phyloP scores from a whole-genome alignment of 1,284 basidiomycete genomes.

The Cystobasidiaceae sp. region DNA sequence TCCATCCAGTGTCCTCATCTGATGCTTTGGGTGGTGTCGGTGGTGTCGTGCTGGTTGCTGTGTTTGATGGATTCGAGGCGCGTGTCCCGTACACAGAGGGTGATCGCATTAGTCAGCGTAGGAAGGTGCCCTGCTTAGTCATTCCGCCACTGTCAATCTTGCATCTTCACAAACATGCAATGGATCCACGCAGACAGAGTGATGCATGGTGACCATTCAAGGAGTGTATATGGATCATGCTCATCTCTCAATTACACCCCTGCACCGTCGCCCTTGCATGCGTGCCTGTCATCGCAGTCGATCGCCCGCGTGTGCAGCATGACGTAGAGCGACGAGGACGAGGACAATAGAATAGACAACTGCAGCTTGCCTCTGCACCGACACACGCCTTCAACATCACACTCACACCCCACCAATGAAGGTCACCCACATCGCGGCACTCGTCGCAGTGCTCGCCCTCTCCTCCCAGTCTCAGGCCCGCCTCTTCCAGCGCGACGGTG shows the following conservation, averaged over 20 bases:
- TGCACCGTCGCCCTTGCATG: neutral
- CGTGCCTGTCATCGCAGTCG: neutral
- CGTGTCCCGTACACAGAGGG: too few relatives aligned
- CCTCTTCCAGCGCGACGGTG: slow-evolving; percentile 25
- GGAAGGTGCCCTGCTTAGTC: too few relatives aligned
- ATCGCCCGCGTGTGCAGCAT: neutral
- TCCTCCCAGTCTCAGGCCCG: slow-evolving; percentile 7
- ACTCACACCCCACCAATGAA: neutral
- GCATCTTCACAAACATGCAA: too few relatives aligned
- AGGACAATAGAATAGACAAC: neutral
- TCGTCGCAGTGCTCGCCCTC: slow-evolving; percentile 20
- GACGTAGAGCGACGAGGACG: neutral
- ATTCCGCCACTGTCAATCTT: too few relatives aligned
- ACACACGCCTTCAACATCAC: neutral
- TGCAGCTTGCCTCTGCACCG: neutral
- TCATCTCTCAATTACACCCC: too few relatives aligned
- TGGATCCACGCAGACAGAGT: neutral
- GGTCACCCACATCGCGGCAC: slow-evolving; percentile 8
- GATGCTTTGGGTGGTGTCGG: too few relatives aligned
- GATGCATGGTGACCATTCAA: neutral
- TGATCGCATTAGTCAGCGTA: too few relatives aligned
- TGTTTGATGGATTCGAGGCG: too few relatives aligned
- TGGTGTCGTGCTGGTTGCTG: too few relatives aligned
- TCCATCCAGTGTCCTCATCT: too few relatives aligned
- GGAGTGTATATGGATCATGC: neutral